Base-by-base conservation (phyloP, 129 eudicot species). In the Kitagawia praeruptora region DNA sequence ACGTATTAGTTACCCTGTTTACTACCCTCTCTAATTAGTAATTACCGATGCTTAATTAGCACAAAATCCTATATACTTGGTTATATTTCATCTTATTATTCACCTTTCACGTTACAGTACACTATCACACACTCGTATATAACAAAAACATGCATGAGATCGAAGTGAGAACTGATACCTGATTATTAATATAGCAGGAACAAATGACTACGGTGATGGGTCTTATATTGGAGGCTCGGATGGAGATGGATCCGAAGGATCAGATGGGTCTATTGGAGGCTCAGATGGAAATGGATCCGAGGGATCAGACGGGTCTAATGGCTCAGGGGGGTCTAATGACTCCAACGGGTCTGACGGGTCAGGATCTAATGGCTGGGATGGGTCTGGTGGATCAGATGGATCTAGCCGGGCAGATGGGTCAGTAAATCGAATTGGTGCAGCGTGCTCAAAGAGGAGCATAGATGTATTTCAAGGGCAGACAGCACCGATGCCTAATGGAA, bases 401-500 rank as follows among this genome's bases (percentile, higher is more conserved):
- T 63, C 38, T 25, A 25, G 42, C 8, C 58, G 49, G n/a, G 48
- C 27, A 34, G 80, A n/a, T 77, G 87, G 80, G 9, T 46, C 82
- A 34, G 6, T 34, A 39, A 78, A 86, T 42, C 58, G 81, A 39
- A 44, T 74, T 5, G 80, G 79, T 11, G 74, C 64, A 2, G 40
- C 70, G 4, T 92, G 97, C 71, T 84, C 94, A 7, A 81, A 81
- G 72, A 89, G 83, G 47, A 81, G 78, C 82, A 88, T 92, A 53
- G 78, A 74, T 54, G 76, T 89, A 10, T 81, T 79, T 42, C 97
- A 92, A 75, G 97, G 93, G 11, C 85, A 82, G 38, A 82, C 86
- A 0, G 16, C 87, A 0, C 92, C 92, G 0, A 86, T 92, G 18
- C 92, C 94, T 0, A 88, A 73, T 61, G 94, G 94, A 4, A 89